These are phyloP conservation scores for Wickerhamomyces tratensis DNA, from an alignment of 805 yeast species.

Conservation along the genomic window DNA sequence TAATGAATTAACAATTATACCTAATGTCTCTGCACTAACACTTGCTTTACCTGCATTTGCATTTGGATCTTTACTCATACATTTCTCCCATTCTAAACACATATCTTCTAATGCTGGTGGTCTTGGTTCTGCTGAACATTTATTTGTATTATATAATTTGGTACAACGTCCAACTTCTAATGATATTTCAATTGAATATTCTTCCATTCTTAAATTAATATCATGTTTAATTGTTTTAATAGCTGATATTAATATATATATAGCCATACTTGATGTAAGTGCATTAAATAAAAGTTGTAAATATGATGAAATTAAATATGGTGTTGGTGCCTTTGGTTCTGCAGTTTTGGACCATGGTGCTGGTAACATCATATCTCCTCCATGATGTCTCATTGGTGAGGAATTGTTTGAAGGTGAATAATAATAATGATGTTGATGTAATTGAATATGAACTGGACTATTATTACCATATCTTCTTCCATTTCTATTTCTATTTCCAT, in stretches of 20 bases:
- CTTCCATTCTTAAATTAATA: slow-evolving; percentile 38
- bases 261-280: slow-evolving; percentile 32
- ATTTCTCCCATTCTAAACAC: slow-evolving; percentile 55
- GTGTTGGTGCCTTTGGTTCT: slow-evolving; percentile 39
- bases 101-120: slow-evolving; percentile 49
- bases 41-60: slow-evolving; percentile 39
- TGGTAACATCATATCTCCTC: slow-evolving; percentile 29
- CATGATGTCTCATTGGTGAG: neutral
- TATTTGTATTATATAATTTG: slow-evolving; percentile 40
- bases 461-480: neutral
- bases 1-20: slow-evolving; percentile 49
- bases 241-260: slow-evolving; percentile 32
- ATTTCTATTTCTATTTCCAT: no score
- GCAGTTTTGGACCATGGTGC: slow-evolving; percentile 49
- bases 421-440: slow-evolving; percentile 44
- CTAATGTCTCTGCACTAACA: slow-evolving; percentile 53
- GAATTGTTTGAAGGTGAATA: slow-evolving; percentile 21
- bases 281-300: slow-evolving; percentile 46
- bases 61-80: slow-evolving; percentile 48
- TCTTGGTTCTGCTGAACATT: slow-evolving; percentile 44
- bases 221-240: slow-evolving; percentile 44
- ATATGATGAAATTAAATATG: slow-evolving; percentile 53
- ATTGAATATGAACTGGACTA: slow-evolving; percentile 18
- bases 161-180: slow-evolving; percentile 47
- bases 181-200: slow-evolving; percentile 32